A percentile compares a stretch with the other conserved stretches of the same genome.
Conservation (phyloP, 768 basidiomycete species). For the Pisolithus orientalis region DNA sequence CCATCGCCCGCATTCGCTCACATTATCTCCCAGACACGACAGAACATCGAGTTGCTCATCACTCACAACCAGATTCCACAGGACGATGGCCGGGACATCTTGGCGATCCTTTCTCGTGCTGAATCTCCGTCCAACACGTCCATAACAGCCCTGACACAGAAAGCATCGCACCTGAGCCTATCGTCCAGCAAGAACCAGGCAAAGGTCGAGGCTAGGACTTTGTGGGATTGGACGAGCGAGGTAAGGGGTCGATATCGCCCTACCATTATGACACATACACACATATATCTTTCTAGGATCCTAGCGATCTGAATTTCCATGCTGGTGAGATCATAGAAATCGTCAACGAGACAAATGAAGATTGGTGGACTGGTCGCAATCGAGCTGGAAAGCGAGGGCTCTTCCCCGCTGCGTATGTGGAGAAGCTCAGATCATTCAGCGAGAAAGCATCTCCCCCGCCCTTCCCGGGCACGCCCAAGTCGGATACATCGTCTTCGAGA, state of each 20-base stretch:
- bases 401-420: conserved; percentile 75
- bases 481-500: conserved; percentile 6
- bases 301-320: conserved; percentile 69
- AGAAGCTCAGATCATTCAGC: conserved; percentile 37
- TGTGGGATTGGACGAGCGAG: conserved; percentile 27
- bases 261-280: not conserved
- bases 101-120: conserved; percentile 30
- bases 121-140: conserved; percentile 5
- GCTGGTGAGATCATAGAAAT: conserved; percentile 77
- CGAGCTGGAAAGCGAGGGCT: conserved; percentile 57
- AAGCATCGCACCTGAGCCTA: conserved; percentile 17
- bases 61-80: conserved; percentile 35
- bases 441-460: conserved; percentile 13
- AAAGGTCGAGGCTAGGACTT: conserved; percentile 22
- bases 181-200: conserved; percentile 12
- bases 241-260: conserved; percentile 7
- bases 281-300: conserved; percentile 42
- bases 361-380: conserved; percentile 84
- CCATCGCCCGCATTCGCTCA: conserved; percentile 23
- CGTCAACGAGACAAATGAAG: conserved; percentile 73
- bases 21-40: conserved; percentile 39
- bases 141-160: conserved; percentile 16
- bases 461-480: conserved; percentile 18
- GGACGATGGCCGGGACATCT: conserved; percentile 35
- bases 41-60: conserved; percentile 42